Evolutionary conservation across 2,329 filamentous ascomycete species (phyloP), one percentile per base, ranked within the genome.

Genomic region (Aaosphaeria arxii): DNA sequence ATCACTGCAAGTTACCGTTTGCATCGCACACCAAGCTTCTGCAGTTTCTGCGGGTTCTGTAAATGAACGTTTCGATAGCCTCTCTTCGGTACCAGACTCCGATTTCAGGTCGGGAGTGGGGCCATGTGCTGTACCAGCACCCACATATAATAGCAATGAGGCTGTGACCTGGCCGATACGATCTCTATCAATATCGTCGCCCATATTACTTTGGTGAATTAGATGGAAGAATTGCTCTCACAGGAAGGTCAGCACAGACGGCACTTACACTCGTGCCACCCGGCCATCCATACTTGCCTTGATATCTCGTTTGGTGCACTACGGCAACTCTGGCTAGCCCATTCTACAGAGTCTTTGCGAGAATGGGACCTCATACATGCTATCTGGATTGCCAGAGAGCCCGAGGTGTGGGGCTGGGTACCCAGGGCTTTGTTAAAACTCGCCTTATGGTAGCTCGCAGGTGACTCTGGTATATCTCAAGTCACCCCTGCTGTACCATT

Each of bases 361-460:
- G 55, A 44, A 55, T 58, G 55, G 50, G 48, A 48, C 24, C 49
- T 49, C 44, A 46, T 49, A 49, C 45, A 46, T 53, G 44, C 47
- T 29, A 30, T 40, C 54, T 48, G 38, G 49, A 47, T 50, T 43
- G 45, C 46, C 54, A 7, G 45, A 49, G 46, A 36, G 35, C 53
- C 54, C 51, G 48, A 57, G 47, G 54, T 53, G 59, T 60, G 56
- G 56, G 56, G 54, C 59, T 60, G 58, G 46, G 51, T 50, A 45
- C 33, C 43, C 44, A 31, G 49, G 51, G 39, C 51, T 51, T 63
- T 53, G 52, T 58, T 63, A 63, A 60, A 56, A 60, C 55, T 56
- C 56, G 48, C 46, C 48, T 50, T 54, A 51, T 58, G 55, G 50
- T 50, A 54, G 48, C 54, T 24, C 17, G 17, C 33, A 9, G 42